These are phyloP conservation scores for Kuraishia cidri DNA, from an alignment of 805 yeast genomes.

Conservation along the genomic window DNA sequence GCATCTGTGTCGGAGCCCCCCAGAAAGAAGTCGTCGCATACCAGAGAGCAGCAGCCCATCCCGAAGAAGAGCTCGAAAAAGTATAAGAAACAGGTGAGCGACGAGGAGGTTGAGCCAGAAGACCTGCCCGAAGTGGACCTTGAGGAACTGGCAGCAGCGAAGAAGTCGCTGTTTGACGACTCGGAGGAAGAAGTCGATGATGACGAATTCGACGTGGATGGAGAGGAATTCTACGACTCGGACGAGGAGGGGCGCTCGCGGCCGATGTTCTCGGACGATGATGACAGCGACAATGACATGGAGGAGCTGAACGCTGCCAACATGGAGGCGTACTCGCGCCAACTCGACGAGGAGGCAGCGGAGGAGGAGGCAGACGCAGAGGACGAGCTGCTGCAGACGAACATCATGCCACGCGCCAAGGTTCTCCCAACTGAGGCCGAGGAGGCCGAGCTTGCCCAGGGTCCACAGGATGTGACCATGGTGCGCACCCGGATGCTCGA, in stretches of 20 bases:
- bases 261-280: constrained; percentile 81
- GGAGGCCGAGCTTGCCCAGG: constrained; percentile 42
- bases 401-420: constrained; percentile 58
- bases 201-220: constrained; percentile 17
- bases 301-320: constrained; percentile 71
- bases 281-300: constrained; percentile 51
- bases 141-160: constrained; percentile 60
- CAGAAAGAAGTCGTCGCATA: constrained; percentile 21
- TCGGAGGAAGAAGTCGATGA: constrained; percentile 48
- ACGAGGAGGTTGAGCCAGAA: constrained; percentile 30
- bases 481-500: constrained; percentile 93
- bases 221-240: constrained; percentile 44
- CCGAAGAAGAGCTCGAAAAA: constrained; percentile 15
- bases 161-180: constrained; percentile 70
- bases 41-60: constrained; percentile 18
- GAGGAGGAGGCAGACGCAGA: constrained; percentile 56
- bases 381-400: constrained; percentile 50
- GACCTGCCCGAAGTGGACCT: constrained; percentile 58
- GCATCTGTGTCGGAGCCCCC: constrained; percentile 16
- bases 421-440: constrained; percentile 67
- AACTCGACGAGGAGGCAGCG: constrained; percentile 51
- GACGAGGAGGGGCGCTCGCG: constrained; percentile 52
- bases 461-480: constrained; percentile 69
- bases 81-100: constrained; percentile 14
- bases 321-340: constrained; percentile 70